Base-by-base conservation (phyloP, 2,329 filamentous ascomycete genomes). In the Neonectria faginata region DNA sequence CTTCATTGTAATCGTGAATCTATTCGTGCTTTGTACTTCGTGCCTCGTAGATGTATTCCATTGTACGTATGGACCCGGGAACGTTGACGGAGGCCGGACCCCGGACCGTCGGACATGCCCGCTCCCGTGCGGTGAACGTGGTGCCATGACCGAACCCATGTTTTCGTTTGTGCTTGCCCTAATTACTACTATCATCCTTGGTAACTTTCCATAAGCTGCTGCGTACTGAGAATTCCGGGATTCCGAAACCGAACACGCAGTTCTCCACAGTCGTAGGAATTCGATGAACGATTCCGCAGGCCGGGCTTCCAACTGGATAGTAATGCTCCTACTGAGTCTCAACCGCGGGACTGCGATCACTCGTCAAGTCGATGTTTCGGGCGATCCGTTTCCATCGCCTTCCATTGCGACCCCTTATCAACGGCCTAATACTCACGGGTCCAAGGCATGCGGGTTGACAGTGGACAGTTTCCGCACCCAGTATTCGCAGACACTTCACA, bases 181-280 rank as follows among this genome's bases (percentile, higher is more conserved):
- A 39, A 36, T 25, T n/a, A n/a, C n/a, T 25, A 25, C 22, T 25
- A 25, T 5, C 5, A 36, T 36, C 33, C 5, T 36, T 36, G 33
- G 14, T 36, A 1, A 36, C 33, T 36, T 16, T 14, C 5, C 25
- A 25, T 25, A 22, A 22, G 22, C 22, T 22, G 25, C 25, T 6
- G 25, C 25, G 25, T 29, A 36, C 33, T 39, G 5, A 16, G 39
- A 42, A 48, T 53, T 53, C 53, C 51, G 64, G 64, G 42, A 54
- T 72, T 65, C 71, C 71, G 71, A 73, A 70, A 73, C 70, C 69
- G 70, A 73, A 72, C 66, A 73, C 71, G 61, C 55, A 22, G 50
- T 57, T n/a, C 60, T 57, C 60, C 60, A 54, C 60, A 51, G 20
- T 12, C 47, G 22, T 47, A 22, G 36, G 54, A 58, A 53, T 41